phyloP scores from a whole-genome alignment of 2,329 filamentous ascomycete genomes.

The Dactylellina cionopaga region DNA sequence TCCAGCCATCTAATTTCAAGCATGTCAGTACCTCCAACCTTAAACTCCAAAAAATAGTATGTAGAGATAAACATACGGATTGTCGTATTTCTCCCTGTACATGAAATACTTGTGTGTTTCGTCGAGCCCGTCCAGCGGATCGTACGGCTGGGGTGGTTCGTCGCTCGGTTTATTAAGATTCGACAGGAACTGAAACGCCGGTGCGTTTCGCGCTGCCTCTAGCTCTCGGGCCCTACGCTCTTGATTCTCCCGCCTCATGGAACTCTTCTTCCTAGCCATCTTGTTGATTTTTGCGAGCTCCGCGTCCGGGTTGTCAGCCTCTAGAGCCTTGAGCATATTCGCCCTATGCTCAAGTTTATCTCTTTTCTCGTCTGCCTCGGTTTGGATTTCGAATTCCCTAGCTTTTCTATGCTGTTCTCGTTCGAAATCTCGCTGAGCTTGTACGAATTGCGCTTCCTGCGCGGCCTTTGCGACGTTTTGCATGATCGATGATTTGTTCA shows the following conservation, averaged over 20 bases:
- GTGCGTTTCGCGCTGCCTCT: conserved; percentile 53
- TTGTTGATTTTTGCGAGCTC: conserved; percentile 56
- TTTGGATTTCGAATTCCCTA: conserved; percentile 58
- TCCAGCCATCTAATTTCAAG: conserved; percentile 69
- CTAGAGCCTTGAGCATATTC: conserved; percentile 76
- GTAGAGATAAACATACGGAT: conserved; percentile 60
- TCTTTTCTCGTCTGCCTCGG: conserved; percentile 70
- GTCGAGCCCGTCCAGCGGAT: conserved; percentile 82
- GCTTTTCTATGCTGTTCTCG: conserved; percentile 72
- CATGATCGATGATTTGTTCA: conserved; percentile 76
- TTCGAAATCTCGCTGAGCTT: conserved; percentile 68
- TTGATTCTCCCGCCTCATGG: conserved; percentile 54
- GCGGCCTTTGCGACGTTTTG: conserved; percentile 68
- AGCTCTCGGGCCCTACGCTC: conserved; percentile 51
- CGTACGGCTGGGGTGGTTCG: conserved; percentile 81
- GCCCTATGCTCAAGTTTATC: conserved; percentile 72
- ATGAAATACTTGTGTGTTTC: conserved; percentile 76
- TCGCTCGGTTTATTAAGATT: conserved; percentile 68
- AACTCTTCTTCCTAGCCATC: conserved; percentile 56
- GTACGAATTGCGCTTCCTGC: conserved; percentile 67
- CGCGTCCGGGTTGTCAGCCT: conserved; percentile 71
- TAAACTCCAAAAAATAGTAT: not conserved
- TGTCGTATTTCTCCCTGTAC: conserved; percentile 76
- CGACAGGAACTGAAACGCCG: conserved; percentile 62
- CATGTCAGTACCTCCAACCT: not conserved